Percentiles rank a stretch among this genome's conserved stretches.
Conservation (phyloP, 2,329 filamentous ascomycete species). For the Dactylella cylindrospora region DNA sequence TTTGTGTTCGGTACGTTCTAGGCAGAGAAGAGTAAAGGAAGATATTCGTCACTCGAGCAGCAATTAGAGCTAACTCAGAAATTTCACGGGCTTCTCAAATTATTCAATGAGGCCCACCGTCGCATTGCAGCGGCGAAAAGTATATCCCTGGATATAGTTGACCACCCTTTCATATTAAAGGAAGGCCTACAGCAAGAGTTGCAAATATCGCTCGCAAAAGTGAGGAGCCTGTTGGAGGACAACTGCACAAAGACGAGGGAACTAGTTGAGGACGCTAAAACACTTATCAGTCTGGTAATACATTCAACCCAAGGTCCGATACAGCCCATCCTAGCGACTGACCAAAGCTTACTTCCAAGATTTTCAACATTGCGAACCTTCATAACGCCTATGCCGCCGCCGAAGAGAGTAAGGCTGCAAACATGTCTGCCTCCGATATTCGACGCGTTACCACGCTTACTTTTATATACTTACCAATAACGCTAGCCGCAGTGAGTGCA, state of each 20-base stretch:
- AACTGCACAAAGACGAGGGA: background rate
- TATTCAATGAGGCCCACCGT: background rate
- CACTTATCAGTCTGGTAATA: conserved; percentile 7
- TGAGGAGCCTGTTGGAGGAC: background rate
- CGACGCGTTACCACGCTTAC: conserved; percentile 1
- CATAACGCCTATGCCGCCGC: background rate
- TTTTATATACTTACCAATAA: conserved; percentile 8
- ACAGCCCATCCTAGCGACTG: too few relatives aligned
- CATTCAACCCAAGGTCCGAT: too few relatives aligned
- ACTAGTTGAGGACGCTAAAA: conserved; percentile 3
- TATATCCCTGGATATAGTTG: background rate
- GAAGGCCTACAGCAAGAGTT: background rate
- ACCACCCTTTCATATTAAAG: background rate
- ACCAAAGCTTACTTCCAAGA: too few relatives aligned
- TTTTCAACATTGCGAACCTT: conserved; percentile 12
- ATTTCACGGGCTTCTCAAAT: conserved; percentile 3
- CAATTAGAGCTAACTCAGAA: background rate
- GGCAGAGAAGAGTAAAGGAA: too few relatives aligned
- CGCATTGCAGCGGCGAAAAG: background rate
- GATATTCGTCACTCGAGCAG: background rate
- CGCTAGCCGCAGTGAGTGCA: conserved; percentile 11
- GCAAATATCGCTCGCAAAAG: background rate
- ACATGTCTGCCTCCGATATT: background rate
- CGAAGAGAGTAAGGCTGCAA: conserved; percentile 8
- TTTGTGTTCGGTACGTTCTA: too few relatives aligned